phyloP scores from a whole-genome alignment of 2,329 filamentous ascomycete species.

The Colletotrichum sp. region DNA sequence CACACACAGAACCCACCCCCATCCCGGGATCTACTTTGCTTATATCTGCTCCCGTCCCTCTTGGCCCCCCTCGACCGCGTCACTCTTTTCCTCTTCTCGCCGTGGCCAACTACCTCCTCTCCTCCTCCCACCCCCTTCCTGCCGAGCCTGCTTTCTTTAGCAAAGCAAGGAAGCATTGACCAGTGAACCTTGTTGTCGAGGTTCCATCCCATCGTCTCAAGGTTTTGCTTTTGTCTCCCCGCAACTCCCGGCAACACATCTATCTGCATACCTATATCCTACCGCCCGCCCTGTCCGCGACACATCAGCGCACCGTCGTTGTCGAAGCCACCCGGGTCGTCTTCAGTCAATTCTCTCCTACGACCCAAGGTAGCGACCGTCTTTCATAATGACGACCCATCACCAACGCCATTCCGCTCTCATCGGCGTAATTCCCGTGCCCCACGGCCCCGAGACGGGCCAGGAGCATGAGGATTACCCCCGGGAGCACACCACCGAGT shows the following conservation, averaged over 20 bases:
- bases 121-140: background rate
- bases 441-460: conserved; percentile 56
- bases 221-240: conserved; percentile 12
- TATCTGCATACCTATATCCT: background rate
- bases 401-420: conserved; percentile 44
- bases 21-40: conserved; percentile 10
- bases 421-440: conserved; percentile 60
- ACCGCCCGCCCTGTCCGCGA: background rate
- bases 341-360: background rate
- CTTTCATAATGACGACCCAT: conserved; percentile 28
- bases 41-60: conserved; percentile 20
- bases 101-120: background rate
- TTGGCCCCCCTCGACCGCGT: background rate
- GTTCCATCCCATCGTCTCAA: background rate
- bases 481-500: conserved; percentile 45
- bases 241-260: background rate
- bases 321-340: background rate
- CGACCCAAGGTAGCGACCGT: background rate
- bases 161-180: conserved; percentile 7
- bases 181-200: conserved; percentile 3
- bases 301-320: background rate
- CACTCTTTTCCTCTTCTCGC: background rate
- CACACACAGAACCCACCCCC: background rate
- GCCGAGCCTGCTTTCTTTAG: background rate
- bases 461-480: conserved; percentile 54